Evolutionary conservation across 768 basidiomycete genomes (phyloP).

Genomic region (Coprinopsis sp.): DNA sequence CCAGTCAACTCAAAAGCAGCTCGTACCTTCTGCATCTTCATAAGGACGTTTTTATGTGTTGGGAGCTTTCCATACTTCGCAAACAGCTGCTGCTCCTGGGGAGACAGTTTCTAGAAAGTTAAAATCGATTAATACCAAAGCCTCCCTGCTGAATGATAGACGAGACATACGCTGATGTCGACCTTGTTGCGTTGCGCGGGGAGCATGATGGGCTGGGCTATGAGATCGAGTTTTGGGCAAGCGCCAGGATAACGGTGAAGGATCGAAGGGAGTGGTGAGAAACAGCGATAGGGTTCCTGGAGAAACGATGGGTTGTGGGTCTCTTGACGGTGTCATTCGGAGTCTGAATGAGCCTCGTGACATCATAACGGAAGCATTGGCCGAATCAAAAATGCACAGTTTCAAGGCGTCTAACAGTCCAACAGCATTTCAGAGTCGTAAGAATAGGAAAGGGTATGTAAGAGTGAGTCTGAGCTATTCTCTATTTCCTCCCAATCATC

Average conservation of each 20-base stretch:
- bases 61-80: constrained; percentile 93
- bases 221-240: constrained; percentile 23
- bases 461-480: no score
- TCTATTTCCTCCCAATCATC: no score
- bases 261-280: constrained; percentile 4
- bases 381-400: constrained; percentile 12
- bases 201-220: constrained; percentile 46
- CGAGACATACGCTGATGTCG: constrained; percentile 77
- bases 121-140: constrained; percentile 17
- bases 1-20: constrained; percentile 6
- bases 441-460: no score
- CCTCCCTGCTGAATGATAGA: neutral
- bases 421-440: no score
- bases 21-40: constrained; percentile 91
- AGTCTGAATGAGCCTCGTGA: constrained; percentile 2
- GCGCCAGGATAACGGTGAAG: constrained; percentile 16
- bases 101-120: constrained; percentile 60
- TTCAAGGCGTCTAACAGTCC: no score
- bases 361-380: constrained; percentile 6
- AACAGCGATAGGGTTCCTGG: neutral
- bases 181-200: constrained; percentile 85
- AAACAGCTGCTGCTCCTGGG: constrained; percentile 93
- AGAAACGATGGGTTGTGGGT: neutral
- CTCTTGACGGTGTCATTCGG: constrained; percentile 11
- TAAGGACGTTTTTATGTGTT: constrained; percentile 87